Evolutionary conservation across 2,329 filamentous ascomycete genomes (phyloP).

Genomic region (Colletotrichum sp.): DNA sequence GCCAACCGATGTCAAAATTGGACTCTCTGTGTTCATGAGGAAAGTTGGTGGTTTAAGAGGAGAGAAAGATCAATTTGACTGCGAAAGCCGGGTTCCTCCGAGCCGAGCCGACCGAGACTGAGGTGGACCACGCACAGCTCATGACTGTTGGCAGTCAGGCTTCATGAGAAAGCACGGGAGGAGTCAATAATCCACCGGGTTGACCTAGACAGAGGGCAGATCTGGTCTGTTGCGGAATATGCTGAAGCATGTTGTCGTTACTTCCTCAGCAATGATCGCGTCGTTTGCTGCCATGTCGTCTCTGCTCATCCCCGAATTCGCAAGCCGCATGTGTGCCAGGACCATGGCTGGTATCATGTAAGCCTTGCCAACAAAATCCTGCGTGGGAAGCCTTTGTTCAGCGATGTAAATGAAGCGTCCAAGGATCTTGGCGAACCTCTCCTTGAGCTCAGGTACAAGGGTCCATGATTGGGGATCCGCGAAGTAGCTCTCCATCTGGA

Average conservation of each 20-base stretch:
- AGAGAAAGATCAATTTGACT: background rate
- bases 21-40: rapidly evolving
- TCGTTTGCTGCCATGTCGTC: background rate
- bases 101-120: background rate
- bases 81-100: background rate
- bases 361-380: background rate
- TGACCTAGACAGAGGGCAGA: background rate
- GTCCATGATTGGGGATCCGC: background rate
- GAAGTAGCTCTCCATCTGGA: background rate
- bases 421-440: background rate
- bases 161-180: background rate
- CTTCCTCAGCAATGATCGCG: background rate
- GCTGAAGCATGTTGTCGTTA: background rate
- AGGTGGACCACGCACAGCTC: background rate
- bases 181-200: no score
- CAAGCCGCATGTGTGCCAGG: background rate
- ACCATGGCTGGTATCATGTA: background rate
- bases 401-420: background rate
- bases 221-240: background rate
- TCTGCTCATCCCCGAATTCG: background rate
- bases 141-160: background rate
- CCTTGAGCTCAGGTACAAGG: background rate
- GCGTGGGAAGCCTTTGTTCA: background rate
- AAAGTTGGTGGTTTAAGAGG: background rate
- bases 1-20: background rate